Evolutionary conservation across 2,329 filamentous ascomycete species (phyloP).

Genomic region (Ascochyta clinopodiicola): DNA sequence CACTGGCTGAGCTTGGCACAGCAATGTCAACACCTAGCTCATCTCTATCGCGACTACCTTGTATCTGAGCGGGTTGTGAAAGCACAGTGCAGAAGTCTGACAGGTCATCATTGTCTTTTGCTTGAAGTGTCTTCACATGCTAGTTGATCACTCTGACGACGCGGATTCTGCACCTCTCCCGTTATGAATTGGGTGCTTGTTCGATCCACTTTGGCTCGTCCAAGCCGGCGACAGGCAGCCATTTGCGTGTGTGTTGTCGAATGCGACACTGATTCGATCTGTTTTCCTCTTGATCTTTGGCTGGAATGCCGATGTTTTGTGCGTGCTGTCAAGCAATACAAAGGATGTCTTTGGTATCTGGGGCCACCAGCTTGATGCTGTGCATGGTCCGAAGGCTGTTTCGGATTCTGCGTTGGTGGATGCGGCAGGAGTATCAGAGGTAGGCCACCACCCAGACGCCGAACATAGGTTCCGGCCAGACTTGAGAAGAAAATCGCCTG

Average conservation of each 20-base stretch:
- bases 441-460: slow-evolving; percentile 32
- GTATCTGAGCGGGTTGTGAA: background rate
- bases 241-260: background rate
- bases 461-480: slow-evolving; percentile 31
- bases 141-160: background rate
- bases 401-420: slow-evolving; percentile 13
- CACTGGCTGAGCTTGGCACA: background rate
- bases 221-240: slow-evolving; percentile 12
- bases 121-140: background rate
- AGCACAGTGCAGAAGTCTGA: background rate
- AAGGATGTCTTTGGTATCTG: slow-evolving; percentile 13
- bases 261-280: background rate
- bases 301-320: slow-evolving; percentile 16
- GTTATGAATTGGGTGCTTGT: background rate
- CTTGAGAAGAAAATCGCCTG: slow-evolving; percentile 25
- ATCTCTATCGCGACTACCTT: background rate
- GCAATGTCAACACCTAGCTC: background rate
- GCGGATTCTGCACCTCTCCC: background rate
- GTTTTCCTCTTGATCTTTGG: background rate
- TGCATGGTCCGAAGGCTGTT: slow-evolving; percentile 1
- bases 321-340: slow-evolving; percentile 3
- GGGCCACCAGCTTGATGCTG: slow-evolving; percentile 24
- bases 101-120: background rate
- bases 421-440: background rate
- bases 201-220: background rate